phyloP scores from a whole-genome alignment of 2,329 filamentous ascomycete genomes.

The Endoconidiophora polonica region DNA sequence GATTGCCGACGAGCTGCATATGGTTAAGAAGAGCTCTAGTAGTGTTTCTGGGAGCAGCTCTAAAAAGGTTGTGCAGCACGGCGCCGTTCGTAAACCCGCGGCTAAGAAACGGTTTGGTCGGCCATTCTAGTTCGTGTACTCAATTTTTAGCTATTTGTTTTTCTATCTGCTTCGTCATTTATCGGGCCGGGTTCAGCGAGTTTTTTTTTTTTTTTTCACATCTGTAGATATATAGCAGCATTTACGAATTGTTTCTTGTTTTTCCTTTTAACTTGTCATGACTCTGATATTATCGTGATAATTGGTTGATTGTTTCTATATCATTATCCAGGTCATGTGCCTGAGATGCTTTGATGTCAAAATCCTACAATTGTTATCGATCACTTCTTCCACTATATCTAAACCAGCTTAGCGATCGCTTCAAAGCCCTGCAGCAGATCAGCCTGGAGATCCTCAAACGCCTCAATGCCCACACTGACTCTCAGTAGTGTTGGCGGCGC shows the following conservation, averaged over 20 bases:
- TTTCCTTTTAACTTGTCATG: no score
- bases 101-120: conserved; percentile 14
- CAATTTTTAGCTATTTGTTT: not conserved
- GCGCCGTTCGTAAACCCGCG: conserved; percentile 38
- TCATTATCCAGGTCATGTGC: not conserved
- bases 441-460: conserved; percentile 62
- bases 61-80: conserved; percentile 45
- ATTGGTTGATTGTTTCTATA: not conserved
- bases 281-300: not conserved
- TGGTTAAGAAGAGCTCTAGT: conserved; percentile 25
- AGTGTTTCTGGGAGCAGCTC: conserved; percentile 16
- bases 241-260: no score
- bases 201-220: conserved; percentile 2
- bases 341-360: not conserved
- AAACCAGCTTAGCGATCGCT: conserved; percentile 26
- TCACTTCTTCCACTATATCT: not conserved
- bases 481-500: conserved; percentile 60
- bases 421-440: conserved; percentile 56
- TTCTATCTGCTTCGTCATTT: no score
- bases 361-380: not conserved
- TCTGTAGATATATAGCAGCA: no score
- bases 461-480: conserved; percentile 76
- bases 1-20: conserved; percentile 32
- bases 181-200: no score
- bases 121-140: conserved; percentile 7